Conservation (phyloP, 352 stramenopile genomes). For the Phytophthora pisi region DNA sequence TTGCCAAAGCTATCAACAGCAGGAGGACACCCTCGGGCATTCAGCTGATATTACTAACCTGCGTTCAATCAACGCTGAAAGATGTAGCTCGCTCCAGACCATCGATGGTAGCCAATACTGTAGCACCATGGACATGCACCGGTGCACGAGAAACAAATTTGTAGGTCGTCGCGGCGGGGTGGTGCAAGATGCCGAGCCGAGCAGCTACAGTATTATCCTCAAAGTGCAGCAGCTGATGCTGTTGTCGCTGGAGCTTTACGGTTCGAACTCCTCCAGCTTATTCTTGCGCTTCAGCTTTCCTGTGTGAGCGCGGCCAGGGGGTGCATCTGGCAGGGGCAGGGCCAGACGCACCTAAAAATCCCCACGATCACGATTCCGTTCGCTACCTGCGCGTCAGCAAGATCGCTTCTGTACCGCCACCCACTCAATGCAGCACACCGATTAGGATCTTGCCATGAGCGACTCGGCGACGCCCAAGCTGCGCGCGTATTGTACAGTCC, state of each 20-base stretch:
- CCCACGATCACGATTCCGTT: conserved; percentile 5
- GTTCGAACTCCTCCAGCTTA: background rate
- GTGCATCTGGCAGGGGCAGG: background rate
- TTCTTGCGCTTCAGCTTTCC: background rate
- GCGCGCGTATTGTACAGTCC: background rate
- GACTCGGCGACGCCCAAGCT: background rate
- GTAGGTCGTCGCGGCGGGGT: background rate
- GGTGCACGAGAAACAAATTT: background rate
- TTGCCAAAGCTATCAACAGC: background rate
- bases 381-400: background rate
- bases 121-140: background rate
- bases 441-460: background rate
- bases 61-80: no score
- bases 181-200: no score
- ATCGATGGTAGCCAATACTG: background rate
- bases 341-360: background rate
- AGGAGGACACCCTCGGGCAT: background rate
- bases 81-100: background rate
- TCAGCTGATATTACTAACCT: background rate
- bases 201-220: no score
- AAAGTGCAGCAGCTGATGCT: no score
- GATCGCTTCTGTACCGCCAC: background rate
- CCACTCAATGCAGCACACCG: background rate
- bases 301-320: background rate
- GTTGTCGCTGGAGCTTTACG: background rate